A percentile compares a stretch with the other conserved stretches of the same genome.
phyloP scores from a whole-genome alignment of 768 basidiomycete genomes.

The Pisolithus albus region DNA sequence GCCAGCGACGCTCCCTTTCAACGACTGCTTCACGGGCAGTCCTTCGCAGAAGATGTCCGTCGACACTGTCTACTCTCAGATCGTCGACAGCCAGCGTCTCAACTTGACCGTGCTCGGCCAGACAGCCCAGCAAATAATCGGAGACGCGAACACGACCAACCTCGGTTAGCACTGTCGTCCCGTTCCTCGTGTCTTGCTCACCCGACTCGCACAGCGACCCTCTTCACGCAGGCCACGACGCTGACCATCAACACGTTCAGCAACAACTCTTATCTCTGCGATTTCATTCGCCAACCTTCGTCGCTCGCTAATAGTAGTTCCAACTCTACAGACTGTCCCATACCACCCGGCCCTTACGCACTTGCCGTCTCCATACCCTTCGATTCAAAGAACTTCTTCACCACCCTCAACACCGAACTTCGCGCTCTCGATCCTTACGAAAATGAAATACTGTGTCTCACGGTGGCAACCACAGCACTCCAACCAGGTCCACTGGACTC shows the following conservation, averaged over 20 bases:
- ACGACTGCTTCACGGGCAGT: conserved; percentile 63
- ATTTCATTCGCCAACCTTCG: conserved; percentile 70
- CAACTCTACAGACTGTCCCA: conserved; percentile 60
- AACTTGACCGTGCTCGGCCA: conserved; percentile 70
- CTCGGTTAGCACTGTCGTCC: conserved; percentile 44
- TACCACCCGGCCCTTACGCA: conserved; percentile 72
- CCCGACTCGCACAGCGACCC: conserved; percentile 51
- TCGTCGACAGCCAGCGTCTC: conserved; percentile 43
- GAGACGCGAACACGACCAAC: conserved; percentile 52
- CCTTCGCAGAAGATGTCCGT: conserved; percentile 54
- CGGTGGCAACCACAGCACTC: conserved; percentile 72
- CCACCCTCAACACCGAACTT: conserved; percentile 77
- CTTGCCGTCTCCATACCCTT: conserved; percentile 71
- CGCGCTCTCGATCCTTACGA: conserved; percentile 85
- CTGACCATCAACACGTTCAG: conserved; percentile 71
- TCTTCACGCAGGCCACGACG: conserved; percentile 77
- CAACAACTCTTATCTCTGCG: conserved; percentile 71
- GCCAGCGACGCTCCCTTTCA: conserved; percentile 55
- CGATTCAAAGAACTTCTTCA: conserved; percentile 59
- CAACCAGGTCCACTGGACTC: conserved; percentile 45
- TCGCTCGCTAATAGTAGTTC: conserved; percentile 46
- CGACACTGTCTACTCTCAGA: conserved; percentile 67
- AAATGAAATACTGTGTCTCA: conserved; percentile 76
- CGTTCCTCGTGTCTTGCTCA: background rate
- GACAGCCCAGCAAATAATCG: conserved; percentile 52